phyloP scores from a whole-genome alignment of 192 early-diverging fungal species.

The Backusella tuberculispora region DNA sequence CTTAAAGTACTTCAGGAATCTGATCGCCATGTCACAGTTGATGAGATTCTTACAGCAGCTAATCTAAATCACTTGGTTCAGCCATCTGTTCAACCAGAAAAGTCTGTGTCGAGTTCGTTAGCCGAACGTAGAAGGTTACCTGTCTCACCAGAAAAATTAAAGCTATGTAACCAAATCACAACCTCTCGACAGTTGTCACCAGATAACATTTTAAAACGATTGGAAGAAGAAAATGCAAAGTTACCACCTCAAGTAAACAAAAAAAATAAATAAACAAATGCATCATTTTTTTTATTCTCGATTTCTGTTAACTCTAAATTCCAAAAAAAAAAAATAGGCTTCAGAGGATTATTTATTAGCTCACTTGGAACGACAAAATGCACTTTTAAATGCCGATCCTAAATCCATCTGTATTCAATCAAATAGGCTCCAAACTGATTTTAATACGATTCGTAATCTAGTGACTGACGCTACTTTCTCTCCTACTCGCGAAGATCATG shows the following conservation, averaged over 20 bases:
- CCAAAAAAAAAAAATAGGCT: conserved; percentile 40
- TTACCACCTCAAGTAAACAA: conserved; percentile 57
- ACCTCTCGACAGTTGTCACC: background rate
- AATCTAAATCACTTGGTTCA: conserved; percentile 35
- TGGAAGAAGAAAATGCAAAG: conserved; percentile 61
- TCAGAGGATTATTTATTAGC: conserved; percentile 60
- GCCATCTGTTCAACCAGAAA: conserved; percentile 10
- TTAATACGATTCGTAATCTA: conserved; percentile 54
- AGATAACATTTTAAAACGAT: conserved; percentile 39
- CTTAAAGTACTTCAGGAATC: conserved; percentile 27
- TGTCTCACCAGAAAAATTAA: conserved; percentile 39
- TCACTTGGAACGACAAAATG: conserved; percentile 62
- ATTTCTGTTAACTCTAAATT: background rate
- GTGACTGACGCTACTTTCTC: conserved; percentile 40
- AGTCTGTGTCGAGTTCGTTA: conserved; percentile 30
- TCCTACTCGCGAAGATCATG: conserved; percentile 25
- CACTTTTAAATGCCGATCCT: conserved; percentile 58
- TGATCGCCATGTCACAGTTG: conserved; percentile 28
- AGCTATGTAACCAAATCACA: conserved; percentile 21
- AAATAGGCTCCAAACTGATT: conserved; percentile 59
- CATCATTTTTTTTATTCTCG: background rate
- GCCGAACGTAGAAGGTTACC: conserved; percentile 44
- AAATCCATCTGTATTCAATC: conserved; percentile 65
- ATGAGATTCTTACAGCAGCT: conserved; percentile 34
- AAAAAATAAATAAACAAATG: background rate